Base-by-base conservation (phyloP, 2,329 filamentous ascomycete species). In the Botryotinia calthae region DNA sequence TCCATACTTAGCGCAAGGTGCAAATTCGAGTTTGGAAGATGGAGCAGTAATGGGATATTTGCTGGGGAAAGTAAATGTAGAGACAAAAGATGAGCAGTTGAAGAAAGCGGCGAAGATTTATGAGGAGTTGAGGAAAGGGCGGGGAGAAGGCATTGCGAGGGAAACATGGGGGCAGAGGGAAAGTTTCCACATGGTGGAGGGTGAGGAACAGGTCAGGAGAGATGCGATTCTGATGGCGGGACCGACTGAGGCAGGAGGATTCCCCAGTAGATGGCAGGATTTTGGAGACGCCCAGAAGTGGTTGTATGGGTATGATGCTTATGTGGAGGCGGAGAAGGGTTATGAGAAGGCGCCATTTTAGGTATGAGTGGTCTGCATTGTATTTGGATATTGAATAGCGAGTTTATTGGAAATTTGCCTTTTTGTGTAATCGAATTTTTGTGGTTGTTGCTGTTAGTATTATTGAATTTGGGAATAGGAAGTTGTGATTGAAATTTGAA, bases 1-100 rank as follows among this genome's bases (percentile, higher is more conserved):
- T 2, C 88, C 88, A 4, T 87, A 88, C 75, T 83, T 89, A 42
- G 90, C 88, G 0, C 91, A 89, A 80, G 90, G 91, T 0, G 90
- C 90, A 22, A 91, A 91, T 78, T 89, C 86, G 0, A 87, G 88
- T 0, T 83, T 93, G 1, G 90, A 93, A 78, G 91, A 93, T 70
- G 90, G 90, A 0, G 89, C 90, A 0, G 89, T 91, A 0, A 81
- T 93, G 0, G 90, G 90, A 0, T 82, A 85, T 0, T 77, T 92
- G 1, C 81, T 93, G 0, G 85, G 86, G 0, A 82, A 85, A 4
- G 82, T 90, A 16, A 20, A 54, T 22, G 71, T 22, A 6, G 81
- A 82, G 48, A 80, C 79, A 0, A 81, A 83, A 58, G 75, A 82
- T 6, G 82, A 84, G 0, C 83, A 87, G 42, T 73, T 89, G 2